Evolutionary conservation across 1,284 basidiomycete species (phyloP).

Genomic region (Puccinia polysora): DNA sequence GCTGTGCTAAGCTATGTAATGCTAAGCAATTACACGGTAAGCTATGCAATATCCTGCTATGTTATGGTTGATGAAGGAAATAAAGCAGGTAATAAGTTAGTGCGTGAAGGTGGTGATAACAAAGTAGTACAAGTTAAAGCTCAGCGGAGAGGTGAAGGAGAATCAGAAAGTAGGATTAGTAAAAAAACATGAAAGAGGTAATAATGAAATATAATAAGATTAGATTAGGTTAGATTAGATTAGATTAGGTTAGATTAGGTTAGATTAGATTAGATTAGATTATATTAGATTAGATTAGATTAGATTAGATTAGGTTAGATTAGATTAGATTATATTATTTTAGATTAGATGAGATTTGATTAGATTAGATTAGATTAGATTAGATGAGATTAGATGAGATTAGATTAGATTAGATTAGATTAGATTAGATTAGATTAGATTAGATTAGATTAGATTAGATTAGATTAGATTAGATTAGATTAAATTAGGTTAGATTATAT

Average conservation of each 20-base stretch:
- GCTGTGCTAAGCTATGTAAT: slow-evolving; percentile 7
- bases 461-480: too few species aligned
- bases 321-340: background rate
- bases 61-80: background rate
- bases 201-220: slow-evolving; percentile 1
- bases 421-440: too few species aligned
- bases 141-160: background rate
- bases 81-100: slow-evolving; percentile 5
- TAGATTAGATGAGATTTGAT: background rate
- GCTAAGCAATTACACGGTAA: background rate
- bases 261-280: too few species aligned
- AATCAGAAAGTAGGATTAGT: background rate
- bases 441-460: too few species aligned
- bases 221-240: too few species aligned
- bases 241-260: too few species aligned
- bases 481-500: too few species aligned
- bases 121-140: background rate
- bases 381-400: too few species aligned
- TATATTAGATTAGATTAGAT: too few species aligned
- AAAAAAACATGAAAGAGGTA: background rate
- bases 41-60: slow-evolving; percentile 5
- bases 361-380: too few species aligned
- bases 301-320: too few species aligned
- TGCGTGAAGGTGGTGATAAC: slow-evolving; percentile 9
- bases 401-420: too few species aligned